phyloP scores from a whole-genome alignment of 2,329 filamentous ascomycete genomes.

The Colletotrichum sansevieriae region DNA sequence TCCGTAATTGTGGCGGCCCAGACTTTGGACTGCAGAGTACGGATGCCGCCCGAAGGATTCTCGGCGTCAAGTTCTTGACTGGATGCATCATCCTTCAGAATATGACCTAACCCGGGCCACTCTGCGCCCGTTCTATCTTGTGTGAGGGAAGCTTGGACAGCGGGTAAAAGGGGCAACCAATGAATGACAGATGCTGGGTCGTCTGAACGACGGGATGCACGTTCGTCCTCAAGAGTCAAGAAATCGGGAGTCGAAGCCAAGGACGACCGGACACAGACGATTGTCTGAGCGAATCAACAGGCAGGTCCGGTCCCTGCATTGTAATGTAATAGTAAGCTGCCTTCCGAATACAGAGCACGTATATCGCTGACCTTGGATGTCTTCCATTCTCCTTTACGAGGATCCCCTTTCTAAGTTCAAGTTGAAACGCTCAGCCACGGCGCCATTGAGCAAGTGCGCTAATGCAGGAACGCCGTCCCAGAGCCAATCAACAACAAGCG shows the following conservation, averaged over 20 bases:
- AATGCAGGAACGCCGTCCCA: constrained; percentile 40
- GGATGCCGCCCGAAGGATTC: not conserved
- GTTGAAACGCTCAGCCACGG: constrained; percentile 44
- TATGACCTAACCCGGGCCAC: too few relatives aligned
- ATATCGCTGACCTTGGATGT: constrained; percentile 5
- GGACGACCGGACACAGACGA: constrained; percentile 19
- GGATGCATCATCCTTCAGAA: too few relatives aligned
- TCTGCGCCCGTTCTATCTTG: too few relatives aligned
- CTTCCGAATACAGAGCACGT: not conserved
- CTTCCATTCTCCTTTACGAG: not conserved
- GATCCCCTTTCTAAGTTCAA: constrained; percentile 17
- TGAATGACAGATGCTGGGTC: constrained; percentile 25
- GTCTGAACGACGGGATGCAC: constrained; percentile 3
- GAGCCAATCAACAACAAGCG: constrained; percentile 25
- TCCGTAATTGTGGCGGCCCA: too few relatives aligned
- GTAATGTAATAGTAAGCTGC: not conserved
- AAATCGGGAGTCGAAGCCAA: too few relatives aligned
- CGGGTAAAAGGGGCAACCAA: constrained; percentile 1
- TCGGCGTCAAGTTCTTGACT: too few relatives aligned
- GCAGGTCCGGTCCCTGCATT: not conserved
- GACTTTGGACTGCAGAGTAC: too few relatives aligned
- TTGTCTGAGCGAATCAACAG: not conserved
- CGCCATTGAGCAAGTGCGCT: constrained; percentile 26
- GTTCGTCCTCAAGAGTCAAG: not conserved
- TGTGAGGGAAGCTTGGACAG: constrained; percentile 12